These are phyloP conservation scores for Cryptosporidium muris DNA, from an alignment of 169 alveolate species.

Conservation along the genomic window DNA sequence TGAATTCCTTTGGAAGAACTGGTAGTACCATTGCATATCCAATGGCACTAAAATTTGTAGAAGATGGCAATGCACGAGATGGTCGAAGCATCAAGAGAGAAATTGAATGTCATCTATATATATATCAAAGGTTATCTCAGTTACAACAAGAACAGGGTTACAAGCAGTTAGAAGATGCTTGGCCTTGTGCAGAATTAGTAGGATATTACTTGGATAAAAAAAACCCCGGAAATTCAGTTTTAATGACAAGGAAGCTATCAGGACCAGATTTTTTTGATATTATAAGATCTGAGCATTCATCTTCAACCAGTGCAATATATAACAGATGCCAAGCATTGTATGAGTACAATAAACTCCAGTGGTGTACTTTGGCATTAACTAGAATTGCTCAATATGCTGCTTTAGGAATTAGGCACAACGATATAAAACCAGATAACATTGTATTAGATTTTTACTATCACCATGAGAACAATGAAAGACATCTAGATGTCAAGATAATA, in stretches of 20 bases:
- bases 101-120: constrained; percentile 85
- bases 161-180: constrained; percentile 79
- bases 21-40: constrained; percentile 73
- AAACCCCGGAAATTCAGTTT: constrained; percentile 82
- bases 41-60: constrained; percentile 85
- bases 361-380: constrained; percentile 85
- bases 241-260: constrained; percentile 82
- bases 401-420: constrained; percentile 85
- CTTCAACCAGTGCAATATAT: constrained; percentile 73
- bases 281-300: constrained; percentile 81
- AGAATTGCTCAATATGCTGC: constrained; percentile 82
- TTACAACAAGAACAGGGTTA: constrained; percentile 72
- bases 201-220: constrained; percentile 85
- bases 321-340: constrained; percentile 79
- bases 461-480: constrained; percentile 75
- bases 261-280: constrained; percentile 87
- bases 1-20: background rate
- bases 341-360: constrained; percentile 84
- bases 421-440: constrained; percentile 85
- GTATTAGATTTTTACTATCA: constrained; percentile 82
- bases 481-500: constrained; percentile 82
- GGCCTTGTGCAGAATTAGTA: constrained; percentile 86
- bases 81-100: constrained; percentile 87
- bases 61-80: constrained; percentile 83
- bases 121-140: constrained; percentile 79